Evolutionary conservation across 2,329 filamentous ascomycete genomes (phyloP).

Genomic region (Diatrype stigma): DNA sequence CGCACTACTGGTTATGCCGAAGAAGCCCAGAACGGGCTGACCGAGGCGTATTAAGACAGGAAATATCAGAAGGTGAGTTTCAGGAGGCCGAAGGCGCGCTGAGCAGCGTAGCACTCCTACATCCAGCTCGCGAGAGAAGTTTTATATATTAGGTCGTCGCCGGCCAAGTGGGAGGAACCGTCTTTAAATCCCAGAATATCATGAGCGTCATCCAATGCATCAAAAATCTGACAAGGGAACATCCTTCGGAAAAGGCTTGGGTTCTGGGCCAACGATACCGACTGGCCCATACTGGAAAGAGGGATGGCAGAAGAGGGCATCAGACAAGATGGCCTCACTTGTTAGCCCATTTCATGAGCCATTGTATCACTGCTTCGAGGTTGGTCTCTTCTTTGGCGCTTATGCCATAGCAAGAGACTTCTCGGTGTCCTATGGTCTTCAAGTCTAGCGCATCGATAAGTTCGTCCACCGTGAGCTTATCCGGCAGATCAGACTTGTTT

Average conservation of each 20-base stretch:
- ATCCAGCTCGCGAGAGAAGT: conserved; percentile 27
- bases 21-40: conserved; percentile 14
- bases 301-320: conserved; percentile 4
- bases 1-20: conserved; percentile 21
- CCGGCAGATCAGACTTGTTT: conserved; percentile 94
- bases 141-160: conserved; percentile 31
- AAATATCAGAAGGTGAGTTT: conserved; percentile 17
- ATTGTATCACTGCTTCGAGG: conserved; percentile 92
- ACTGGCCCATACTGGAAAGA: conserved; percentile 5
- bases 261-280: conserved; percentile 6
- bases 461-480: conserved; percentile 89
- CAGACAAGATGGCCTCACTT: conserved; percentile 45
- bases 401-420: conserved; percentile 98
- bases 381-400: conserved; percentile 99
- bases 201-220: conserved; percentile 28
- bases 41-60: conserved; percentile 17
- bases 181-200: conserved; percentile 27
- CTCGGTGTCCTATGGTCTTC: conserved; percentile 82
- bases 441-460: conserved; percentile 90
- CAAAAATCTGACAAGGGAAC: conserved; percentile 17
- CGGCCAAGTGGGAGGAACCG: conserved; percentile 22
- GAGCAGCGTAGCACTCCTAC: conserved; percentile 16
- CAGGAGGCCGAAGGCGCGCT: conserved; percentile 14
- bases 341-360: conserved; percentile 86
- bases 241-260: conserved; percentile 7